These are phyloP conservation scores for Schizothecium vesticola DNA, from an alignment of 495 filamentous ascomycete genomes.

Conservation along the genomic window DNA sequence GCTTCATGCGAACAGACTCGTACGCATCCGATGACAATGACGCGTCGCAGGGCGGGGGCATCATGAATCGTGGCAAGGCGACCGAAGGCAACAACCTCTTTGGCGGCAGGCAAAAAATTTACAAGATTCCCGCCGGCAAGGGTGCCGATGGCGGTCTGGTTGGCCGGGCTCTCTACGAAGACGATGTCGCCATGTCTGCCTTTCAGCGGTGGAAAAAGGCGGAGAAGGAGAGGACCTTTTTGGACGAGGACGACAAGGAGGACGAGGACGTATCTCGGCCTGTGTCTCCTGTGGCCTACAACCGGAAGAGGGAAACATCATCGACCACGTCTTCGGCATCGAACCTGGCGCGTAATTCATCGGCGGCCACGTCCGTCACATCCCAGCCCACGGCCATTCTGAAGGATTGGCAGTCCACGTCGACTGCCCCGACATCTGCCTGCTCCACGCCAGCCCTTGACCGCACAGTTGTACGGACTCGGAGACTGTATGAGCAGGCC, in stretches of 20 bases:
- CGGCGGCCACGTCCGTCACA: conserved; percentile 86
- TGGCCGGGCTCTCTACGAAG: conserved; percentile 73
- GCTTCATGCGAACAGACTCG: conserved; percentile 42
- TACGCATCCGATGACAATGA: conserved; percentile 67
- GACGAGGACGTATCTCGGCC: conserved; percentile 41
- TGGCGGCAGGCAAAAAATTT: conserved; percentile 93
- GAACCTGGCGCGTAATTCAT: conserved; percentile 67
- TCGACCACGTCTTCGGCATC: conserved; percentile 81
- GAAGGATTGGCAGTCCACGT: conserved; percentile 40
- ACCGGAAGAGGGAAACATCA: conserved; percentile 72
- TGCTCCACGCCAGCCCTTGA: conserved; percentile 35
- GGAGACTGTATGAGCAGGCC: conserved; percentile 80
- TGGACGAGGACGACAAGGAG: conserved; percentile 36
- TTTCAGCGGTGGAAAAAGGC: conserved; percentile 64
- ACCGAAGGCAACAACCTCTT: conserved; percentile 92
- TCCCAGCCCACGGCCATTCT: conserved; percentile 58
- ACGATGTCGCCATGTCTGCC: conserved; percentile 73
- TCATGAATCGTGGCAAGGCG: conserved; percentile 80
- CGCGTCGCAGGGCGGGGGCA: conserved; percentile 47
- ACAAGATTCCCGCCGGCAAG: conserved; percentile 68
- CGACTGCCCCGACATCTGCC: conserved; percentile 30
- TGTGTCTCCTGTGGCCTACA: conserved; percentile 58
- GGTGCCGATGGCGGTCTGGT: conserved; percentile 48
- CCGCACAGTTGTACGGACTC: conserved; percentile 56
- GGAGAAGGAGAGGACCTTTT: conserved; percentile 50